A percentile compares a stretch with the other conserved stretches of the same genome.
phyloP scores from a whole-genome alignment of 2,329 filamentous ascomycete species.

The Fusarium sp. region DNA sequence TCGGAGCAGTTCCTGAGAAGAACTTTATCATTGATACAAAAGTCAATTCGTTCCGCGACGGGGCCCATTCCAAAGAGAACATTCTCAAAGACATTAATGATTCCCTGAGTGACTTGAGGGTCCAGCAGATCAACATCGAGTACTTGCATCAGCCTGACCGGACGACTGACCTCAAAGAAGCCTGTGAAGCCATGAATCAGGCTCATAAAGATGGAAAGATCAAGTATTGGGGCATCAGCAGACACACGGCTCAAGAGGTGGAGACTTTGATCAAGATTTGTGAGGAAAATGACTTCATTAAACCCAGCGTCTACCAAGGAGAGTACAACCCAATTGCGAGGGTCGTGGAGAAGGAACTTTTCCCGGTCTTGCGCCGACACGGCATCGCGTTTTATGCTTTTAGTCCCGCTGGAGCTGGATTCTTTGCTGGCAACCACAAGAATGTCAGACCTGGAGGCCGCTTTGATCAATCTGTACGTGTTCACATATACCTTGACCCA shows the following conservation, averaged over 20 bases:
- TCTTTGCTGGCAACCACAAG: neutral
- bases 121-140: neutral
- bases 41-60: neutral
- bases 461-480: neutral
- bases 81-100: neutral
- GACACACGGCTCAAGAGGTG: neutral
- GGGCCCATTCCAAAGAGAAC: neutral
- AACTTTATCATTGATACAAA: neutral
- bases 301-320: neutral
- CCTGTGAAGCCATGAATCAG: neutral
- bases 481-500: rapidly evolving
- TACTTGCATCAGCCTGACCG: neutral
- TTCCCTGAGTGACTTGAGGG: neutral
- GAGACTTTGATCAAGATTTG: neutral
- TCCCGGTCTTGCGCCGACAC: neutral
- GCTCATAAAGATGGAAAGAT: neutral
- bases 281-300: neutral
- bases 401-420: neutral
- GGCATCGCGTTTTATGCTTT: neutral
- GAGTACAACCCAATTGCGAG: neutral
- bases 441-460: neutral
- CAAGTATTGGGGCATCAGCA: neutral
- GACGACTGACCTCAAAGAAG: neutral
- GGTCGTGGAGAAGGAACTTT: neutral
- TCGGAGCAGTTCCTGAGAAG: neutral